A percentile compares a stretch with the other conserved stretches of the same genome.
Conservation (phyloP, 306 rosid genomes). For the Gastrolobium bilobum region DNA sequence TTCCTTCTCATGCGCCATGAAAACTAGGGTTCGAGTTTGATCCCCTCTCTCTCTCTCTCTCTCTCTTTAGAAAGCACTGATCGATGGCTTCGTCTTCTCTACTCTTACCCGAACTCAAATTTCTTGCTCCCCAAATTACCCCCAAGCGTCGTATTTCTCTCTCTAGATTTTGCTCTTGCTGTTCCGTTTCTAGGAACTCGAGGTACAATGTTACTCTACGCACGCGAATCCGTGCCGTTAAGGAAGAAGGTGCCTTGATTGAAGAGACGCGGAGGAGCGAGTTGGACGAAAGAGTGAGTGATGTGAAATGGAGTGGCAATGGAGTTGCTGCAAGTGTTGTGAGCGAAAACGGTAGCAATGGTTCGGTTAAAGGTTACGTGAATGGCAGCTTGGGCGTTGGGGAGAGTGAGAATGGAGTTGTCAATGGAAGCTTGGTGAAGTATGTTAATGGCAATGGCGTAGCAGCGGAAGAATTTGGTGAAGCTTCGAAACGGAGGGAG, state of each 20-base stretch:
- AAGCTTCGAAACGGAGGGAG: slow-evolving; percentile 60
- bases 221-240: slow-evolving; percentile 61
- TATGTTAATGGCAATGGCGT: slow-evolving; percentile 77
- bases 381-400: slow-evolving; percentile 55
- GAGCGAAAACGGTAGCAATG: slow-evolving; percentile 49
- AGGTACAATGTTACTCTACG: slow-evolving; percentile 47
- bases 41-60: background rate
- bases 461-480: slow-evolving; percentile 54
- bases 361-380: slow-evolving; percentile 54
- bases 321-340: slow-evolving; percentile 61
- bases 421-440: slow-evolving; percentile 73
- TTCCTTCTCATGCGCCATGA: slow-evolving; percentile 51
- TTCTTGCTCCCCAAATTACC: slow-evolving; percentile 63
- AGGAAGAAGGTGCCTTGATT: slow-evolving; percentile 63
- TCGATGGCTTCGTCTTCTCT: slow-evolving; percentile 69
- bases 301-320: slow-evolving; percentile 67
- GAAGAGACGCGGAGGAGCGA: slow-evolving; percentile 50
- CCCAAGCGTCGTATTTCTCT: slow-evolving; percentile 57
- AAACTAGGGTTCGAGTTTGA: slow-evolving; percentile 53
- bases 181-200: slow-evolving; percentile 31
- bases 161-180: slow-evolving; percentile 38
- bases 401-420: slow-evolving; percentile 58
- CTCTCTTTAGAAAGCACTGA: background rate
- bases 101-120: slow-evolving; percentile 64
- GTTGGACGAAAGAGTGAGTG: slow-evolving; percentile 60